Evolutionary conservation across 1,284 basidiomycete species (phyloP), one percentile per base, ranked within the genome.

Genomic region (Austroboletus rostrupii): DNA sequence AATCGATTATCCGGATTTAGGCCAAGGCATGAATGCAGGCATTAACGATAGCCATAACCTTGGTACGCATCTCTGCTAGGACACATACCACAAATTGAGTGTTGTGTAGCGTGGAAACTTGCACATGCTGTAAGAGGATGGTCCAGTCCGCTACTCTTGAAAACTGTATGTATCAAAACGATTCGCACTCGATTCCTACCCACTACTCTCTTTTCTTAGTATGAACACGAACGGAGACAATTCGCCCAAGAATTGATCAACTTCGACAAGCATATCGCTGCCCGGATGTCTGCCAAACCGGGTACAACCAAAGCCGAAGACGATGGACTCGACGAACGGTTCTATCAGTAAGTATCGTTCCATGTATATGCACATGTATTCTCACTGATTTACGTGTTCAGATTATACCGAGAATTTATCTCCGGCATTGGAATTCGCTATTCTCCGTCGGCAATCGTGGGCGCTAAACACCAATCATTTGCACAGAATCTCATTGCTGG

Each of bases 1-100:
- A n/a, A 41, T n/a, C 16, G 17, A 16, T 28, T 16, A 1, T 17
- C 23, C n/a, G 14, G 36, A 5, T 37, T 43, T 67, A 74, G 69
- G 78, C 48, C 70, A 79, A 57, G 79, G 80, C 6, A 81, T 81
- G 80, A 82, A 83, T 57, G 79, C 78, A 11, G 14, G 85, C 57
- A 90, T 91, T 84, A 87, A 85, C 54, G 88, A 91, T 60, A 80
- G 83, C 8, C 87, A 87, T 59, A 90, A 90, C 59, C 73, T 91
- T 16, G 39, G 39, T 41, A 41, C 14, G 26, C 16, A 26, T 41
- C 14, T 16, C 20, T 11, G 11, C 19, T 21, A 12, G 20, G 13
- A 11, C 9, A 11, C 13, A 5, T 10, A 8, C 7, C 12, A 13
- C 16, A 14, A 14, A 28, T 16, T 28, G 7, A n/a, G 3, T 19